Evolutionary conservation across 2,329 filamentous ascomycete genomes (phyloP).

Genomic region (Fusarium luffae): DNA sequence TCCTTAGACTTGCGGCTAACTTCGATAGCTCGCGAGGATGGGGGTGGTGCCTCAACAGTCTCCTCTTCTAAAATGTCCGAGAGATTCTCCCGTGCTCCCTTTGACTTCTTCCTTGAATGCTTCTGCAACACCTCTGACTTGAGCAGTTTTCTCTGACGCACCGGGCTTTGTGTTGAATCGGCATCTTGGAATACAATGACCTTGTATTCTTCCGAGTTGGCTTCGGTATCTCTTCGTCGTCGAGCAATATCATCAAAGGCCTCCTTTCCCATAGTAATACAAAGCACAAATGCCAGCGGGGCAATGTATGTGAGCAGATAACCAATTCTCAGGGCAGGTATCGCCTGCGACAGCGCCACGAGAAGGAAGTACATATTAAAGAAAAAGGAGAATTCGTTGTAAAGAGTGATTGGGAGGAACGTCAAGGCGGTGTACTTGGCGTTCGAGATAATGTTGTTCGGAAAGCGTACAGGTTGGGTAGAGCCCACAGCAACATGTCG

Average conservation of each 20-base stretch:
- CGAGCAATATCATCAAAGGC: conserved; percentile 92
- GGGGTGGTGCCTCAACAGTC: conserved; percentile 52
- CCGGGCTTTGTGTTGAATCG: conserved; percentile 52
- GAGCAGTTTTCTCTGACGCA: conserved; percentile 52
- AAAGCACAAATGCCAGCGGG: conserved; percentile 89
- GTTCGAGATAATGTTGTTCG: conserved; percentile 92
- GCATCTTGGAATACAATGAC: conserved; percentile 78
- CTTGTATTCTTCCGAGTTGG: conserved; percentile 90
- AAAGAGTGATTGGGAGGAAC: conserved; percentile 92
- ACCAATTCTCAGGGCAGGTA: conserved; percentile 89
- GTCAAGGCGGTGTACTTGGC: conserved; percentile 97
- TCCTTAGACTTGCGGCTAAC: conserved; percentile 85
- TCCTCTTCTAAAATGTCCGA: conserved; percentile 78
- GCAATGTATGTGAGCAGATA: conserved; percentile 96
- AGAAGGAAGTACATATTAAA: conserved; percentile 99
- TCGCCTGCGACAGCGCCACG: conserved; percentile 92
- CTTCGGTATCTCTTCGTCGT: conserved; percentile 87
- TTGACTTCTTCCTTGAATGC: conserved; percentile 47
- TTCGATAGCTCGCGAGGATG: conserved; percentile 69
- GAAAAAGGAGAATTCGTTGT: conserved; percentile 99
- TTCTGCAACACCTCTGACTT: conserved; percentile 56
- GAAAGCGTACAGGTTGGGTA: conserved; percentile 78
- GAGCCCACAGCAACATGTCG: conserved; percentile 82
- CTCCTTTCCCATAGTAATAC: conserved; percentile 94
- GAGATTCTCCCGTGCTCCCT: conserved; percentile 53